Base-by-base conservation (phyloP, 768 basidiomycete species). In the Paxillus rubicundulus region DNA sequence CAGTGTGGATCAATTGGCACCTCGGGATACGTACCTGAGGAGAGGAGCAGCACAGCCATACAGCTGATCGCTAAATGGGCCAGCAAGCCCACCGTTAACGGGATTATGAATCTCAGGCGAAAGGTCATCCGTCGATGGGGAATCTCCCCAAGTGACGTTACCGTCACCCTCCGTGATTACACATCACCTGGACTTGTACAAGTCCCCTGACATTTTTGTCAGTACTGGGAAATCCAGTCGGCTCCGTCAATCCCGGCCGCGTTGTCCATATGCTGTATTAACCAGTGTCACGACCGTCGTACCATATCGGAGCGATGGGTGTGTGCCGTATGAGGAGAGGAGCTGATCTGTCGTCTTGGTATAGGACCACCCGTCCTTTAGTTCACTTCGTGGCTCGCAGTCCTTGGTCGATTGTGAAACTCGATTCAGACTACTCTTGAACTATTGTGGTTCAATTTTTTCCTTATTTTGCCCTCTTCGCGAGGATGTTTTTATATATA, bases 361-460 rank as follows among this genome's bases (percentile, higher is more conserved):
- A n/a, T 44, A 27, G 47, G 45, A 17, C 4, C 24, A 14, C 28
- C 40, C 46, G 53, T 52, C 50, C 59, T 64, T 68, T 33, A 57
- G 66, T 70, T 66, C 58, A 55, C 66, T 70, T 68, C 30, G 64
- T 56, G 57, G 68, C 59, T 53, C 67, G 49, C 20, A 44, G 47
- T 51, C 40, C 32, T 47, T 20, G 6, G 50, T 41, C 41, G 44
- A 34, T 37, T 14, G 49, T 38, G 58, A 53, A 65, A 71, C 68
- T 69, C 63, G 64, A 70, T 59, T 71, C 68, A 69, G 68, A 68
- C 70, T 70, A 70, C 55, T 69, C 61, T 66, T 21, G 54, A 54
- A 20, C 59, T 68, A 62, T 65, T 44, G 18, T 58, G 53, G 30
- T 32, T 37, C 38, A 13, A 6, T 45, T 55, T 54, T 45, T 47